Percentiles rank a stretch among this genome's conserved stretches.
phyloP scores from a whole-genome alignment of 2,329 filamentous ascomycete species.

The Erysiphe pisi region DNA sequence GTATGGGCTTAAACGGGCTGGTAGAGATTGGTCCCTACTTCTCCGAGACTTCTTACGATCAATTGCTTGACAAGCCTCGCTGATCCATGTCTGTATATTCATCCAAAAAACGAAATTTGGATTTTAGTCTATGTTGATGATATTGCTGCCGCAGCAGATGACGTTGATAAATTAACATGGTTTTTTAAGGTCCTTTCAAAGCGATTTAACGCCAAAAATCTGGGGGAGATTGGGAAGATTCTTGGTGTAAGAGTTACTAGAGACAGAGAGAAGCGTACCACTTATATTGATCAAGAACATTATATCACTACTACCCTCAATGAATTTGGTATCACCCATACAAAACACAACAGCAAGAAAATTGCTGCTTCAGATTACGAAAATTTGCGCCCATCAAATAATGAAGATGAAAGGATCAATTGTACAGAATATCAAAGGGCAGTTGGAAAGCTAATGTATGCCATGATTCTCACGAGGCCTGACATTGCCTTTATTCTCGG shows the following conservation, averaged over 20 bases:
- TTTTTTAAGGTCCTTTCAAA: constrained; percentile 1
- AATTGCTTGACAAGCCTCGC: background rate
- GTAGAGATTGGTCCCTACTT: background rate
- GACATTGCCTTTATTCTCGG: background rate
- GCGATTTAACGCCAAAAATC: background rate
- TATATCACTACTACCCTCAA: background rate
- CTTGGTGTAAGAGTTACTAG: background rate
- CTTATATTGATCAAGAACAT: background rate
- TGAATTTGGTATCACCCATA: background rate
- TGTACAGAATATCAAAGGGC: background rate
- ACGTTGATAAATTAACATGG: background rate
- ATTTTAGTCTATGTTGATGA: constrained; percentile 19
- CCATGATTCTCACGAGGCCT: constrained; percentile 1
- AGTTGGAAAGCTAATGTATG: constrained; percentile 18
- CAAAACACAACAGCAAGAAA: background rate
- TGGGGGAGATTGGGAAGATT: background rate
- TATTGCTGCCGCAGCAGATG: background rate
- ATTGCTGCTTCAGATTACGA: background rate
- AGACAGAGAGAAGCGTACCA: background rate
- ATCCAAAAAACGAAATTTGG: background rate
- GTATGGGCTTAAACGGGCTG: background rate
- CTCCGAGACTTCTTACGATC: background rate
- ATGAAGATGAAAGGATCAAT: background rate
- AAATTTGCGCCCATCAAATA: background rate
- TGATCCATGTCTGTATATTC: background rate